Evolutionary conservation across 257 asterid genomes (phyloP).

Genomic region (Cordia subcordata): DNA sequence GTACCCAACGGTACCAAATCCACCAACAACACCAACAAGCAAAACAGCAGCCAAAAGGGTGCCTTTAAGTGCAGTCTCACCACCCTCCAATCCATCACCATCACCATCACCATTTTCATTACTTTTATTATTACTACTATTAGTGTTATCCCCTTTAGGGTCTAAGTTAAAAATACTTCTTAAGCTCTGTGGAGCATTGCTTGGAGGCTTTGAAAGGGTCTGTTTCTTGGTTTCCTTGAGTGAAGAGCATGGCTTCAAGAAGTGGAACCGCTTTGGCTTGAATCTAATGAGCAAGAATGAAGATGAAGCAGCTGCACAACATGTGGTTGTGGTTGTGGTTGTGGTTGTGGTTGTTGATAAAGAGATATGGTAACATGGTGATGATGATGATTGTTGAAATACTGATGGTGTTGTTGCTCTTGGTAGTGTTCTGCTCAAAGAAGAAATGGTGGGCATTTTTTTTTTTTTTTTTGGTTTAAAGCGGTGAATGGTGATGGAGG

Average conservation of each 20-base stretch:
- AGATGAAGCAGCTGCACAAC: slow-evolving; percentile 10
- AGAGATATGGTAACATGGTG: neutral
- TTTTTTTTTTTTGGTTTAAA: neutral
- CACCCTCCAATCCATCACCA: slow-evolving; percentile 23
- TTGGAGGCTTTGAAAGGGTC: slow-evolving; percentile 52
- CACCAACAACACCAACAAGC: slow-evolving; percentile 65
- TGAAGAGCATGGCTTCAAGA: slow-evolving; percentile 80
- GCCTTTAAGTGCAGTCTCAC: slow-evolving; percentile 64
- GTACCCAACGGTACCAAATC: slow-evolving; percentile 79
- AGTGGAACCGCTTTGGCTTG: slow-evolving; percentile 59
- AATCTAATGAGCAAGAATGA: slow-evolving; percentile 33
- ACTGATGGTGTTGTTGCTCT: slow-evolving; percentile 7
- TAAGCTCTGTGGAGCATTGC: slow-evolving; percentile 50
- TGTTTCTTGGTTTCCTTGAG: slow-evolving; percentile 73
- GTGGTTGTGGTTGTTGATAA: slow-evolving; percentile 11
- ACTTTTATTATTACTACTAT: slow-evolving; percentile 20
- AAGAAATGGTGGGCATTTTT: slow-evolving; percentile 72
- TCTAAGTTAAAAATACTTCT: slow-evolving; percentile 51
- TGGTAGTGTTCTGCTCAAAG: slow-evolving; percentile 31
- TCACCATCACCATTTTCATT: slow-evolving; percentile 19
- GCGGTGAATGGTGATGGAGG: neutral
- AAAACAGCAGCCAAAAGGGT: slow-evolving; percentile 52
- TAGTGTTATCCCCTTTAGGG: slow-evolving; percentile 43
- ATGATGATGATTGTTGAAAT: slow-evolving; percentile 24
- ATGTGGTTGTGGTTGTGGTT: slow-evolving; percentile 27